Base-by-base conservation (phyloP, 257 asterid species). In the Nicotiana otophora region DNA sequence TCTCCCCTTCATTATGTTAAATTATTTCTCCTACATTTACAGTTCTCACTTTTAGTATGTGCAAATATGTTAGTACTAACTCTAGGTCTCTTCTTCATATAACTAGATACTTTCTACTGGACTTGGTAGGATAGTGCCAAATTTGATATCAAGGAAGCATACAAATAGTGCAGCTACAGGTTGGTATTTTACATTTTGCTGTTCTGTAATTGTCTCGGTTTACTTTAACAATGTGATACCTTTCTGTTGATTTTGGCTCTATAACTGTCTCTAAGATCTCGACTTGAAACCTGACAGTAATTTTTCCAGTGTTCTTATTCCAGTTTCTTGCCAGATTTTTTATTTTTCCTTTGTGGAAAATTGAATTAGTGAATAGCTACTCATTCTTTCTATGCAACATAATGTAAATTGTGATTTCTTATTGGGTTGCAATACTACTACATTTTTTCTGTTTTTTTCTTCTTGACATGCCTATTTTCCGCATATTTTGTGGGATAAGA, bases 41-140 rank as follows among this genome's bases (percentile, higher is more conserved):
- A 19, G 54, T 68, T 68, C 77, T 36, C 55, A 9, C 31, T 10
- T 17, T 19, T 36, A 70, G 58, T 5, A 39, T n/a, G 58, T 39
- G 58, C 7, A 23, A 77, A 83, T 26, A 8, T 74, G 26, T 23
- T 2, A 15, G 80, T 82, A 65, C 30, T 82, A 80, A 89, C 63
- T 75, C 65, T 82, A 54, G 36, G 36, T 64, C 46, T 17, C 20
- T 55, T 64, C 66, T 82, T 28, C 83, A 34, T 81, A 68, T 85
- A 80, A 62, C 64, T 88, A 95, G 99, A 88, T 95, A 77, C 97
- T 95, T 83, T 95, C 98, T 46, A 94, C 98, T 78, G 99, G 97
- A 76, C 97, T 95, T 85, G 99, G 99, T 81, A 91, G 99, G 91
- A 95, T 95, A 86, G 97, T 95, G 79, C 99, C 99, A 34, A 95